Base-by-base conservation (phyloP, 2,329 filamentous ascomycete species). In the Alternaria arborescens region DNA sequence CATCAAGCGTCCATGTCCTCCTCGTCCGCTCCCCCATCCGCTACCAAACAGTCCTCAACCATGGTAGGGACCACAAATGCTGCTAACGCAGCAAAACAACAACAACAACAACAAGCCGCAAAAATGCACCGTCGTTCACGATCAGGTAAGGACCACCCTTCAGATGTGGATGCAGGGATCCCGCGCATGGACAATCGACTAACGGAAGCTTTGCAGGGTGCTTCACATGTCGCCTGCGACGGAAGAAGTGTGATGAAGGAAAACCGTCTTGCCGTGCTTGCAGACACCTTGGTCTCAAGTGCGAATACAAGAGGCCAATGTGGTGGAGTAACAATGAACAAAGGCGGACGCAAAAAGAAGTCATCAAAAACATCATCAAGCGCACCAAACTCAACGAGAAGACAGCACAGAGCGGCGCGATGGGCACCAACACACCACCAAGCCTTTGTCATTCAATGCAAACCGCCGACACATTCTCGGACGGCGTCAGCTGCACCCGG, bases 341-440 rank as follows among this genome's bases (percentile, higher is more conserved):
- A 75, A 87, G 95, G 70, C 88, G 90, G 71, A 83, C 89, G 58
- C 93, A 97, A 79, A 99, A 98, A 83, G 95, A 98, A 77, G 84
- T 90, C 70, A 97, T 99, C 85, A 99, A 99, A 86, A 90, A 91
- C 80, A 92, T 94, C 80, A 98, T 99, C 85, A 97, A 97, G 88
- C 88, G 90, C 77, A 98, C 95, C 77, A 98, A 98, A 87, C 86
- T 96, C 69, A 89, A 89, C 26, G 94, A 97, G 82, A 97, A 97
- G 87, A 85, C 87, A 53, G 85, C 88, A 53, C 81, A 85, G 52
- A 76, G 80, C 67, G 79, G 82, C 70, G 71, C 77, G 43, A 79
- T 82, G 64, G 81, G 80, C 74, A 78, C 78, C 64, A 85, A 87
- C 78, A 91, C 91, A 57, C 92, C 92, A 66, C 92, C 92, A 66